These are phyloP conservation scores for Schizonepeta tenuifolia DNA, from an alignment of 257 asterid species.

Conservation along the genomic window DNA sequence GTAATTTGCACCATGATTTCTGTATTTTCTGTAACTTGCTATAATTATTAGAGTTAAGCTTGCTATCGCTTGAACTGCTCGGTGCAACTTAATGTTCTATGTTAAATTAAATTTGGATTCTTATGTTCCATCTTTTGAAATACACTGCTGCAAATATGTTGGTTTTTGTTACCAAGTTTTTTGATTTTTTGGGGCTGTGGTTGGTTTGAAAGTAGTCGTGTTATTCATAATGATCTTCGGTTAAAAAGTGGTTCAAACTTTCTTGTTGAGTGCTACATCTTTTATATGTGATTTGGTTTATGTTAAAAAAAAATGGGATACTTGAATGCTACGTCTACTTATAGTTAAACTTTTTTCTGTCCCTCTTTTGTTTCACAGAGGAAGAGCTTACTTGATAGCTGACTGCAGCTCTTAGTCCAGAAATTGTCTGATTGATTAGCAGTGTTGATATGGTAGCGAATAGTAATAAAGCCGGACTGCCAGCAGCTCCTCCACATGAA, in stretches of 20 bases:
- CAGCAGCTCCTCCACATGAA: conserved; percentile 64
- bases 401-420: conserved; percentile 1
- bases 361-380: conserved; percentile 25
- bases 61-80: too few relatives aligned
- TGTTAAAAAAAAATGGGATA: not conserved
- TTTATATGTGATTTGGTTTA: conserved; percentile 2
- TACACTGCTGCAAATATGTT: not conserved
- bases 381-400: conserved; percentile 17
- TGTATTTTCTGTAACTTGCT: not conserved
- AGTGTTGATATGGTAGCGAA: conserved; percentile 41
- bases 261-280: not conserved
- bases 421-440: conserved; percentile 25
- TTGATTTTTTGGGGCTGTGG: not conserved
- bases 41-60: not conserved
- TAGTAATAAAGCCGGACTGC: conserved; percentile 43
- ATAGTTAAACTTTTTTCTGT: not conserved
- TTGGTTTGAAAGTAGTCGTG: not conserved
- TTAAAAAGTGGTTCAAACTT: not conserved
- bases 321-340: not conserved
- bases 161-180: not conserved
- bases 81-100: not conserved
- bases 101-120: too few relatives aligned
- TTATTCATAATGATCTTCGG: not conserved
- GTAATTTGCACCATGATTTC: not conserved
- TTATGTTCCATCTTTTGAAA: not conserved